phyloP scores from a whole-genome alignment of 2,329 filamentous ascomycete species.

The Fusarium sp. region DNA sequence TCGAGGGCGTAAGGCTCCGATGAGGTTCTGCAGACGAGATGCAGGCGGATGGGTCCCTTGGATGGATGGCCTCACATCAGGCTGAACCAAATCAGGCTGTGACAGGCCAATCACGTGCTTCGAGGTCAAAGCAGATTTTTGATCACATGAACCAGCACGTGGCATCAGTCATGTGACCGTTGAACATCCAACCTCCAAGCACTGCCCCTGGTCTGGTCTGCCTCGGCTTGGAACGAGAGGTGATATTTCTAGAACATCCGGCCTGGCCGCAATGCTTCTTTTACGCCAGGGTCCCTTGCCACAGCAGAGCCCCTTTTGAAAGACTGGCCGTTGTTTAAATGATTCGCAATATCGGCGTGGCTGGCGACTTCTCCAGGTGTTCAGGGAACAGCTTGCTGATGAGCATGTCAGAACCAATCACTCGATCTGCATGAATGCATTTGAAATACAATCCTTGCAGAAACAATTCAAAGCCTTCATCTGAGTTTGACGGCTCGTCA shows the following conservation, averaged over 20 bases:
- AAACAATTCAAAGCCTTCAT: not conserved
- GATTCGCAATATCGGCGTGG: constrained; percentile 15
- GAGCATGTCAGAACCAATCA: not conserved
- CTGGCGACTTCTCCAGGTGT: constrained; percentile 15
- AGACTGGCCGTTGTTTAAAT: constrained; percentile 11
- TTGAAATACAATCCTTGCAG: constrained; percentile 2
- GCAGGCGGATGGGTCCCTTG: constrained; percentile 39
- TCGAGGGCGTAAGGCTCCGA: constrained; percentile 43
- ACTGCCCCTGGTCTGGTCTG: constrained; percentile 4
- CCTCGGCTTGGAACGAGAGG: not conserved
- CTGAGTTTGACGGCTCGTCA: not conserved
- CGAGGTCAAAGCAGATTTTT: fast-evolving
- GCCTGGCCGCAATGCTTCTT: constrained; percentile 7
- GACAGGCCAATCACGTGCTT: constrained; percentile 34
- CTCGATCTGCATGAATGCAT: not conserved
- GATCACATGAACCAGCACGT: not conserved
- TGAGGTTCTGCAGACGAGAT: constrained; percentile 38
- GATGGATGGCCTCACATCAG: constrained; percentile 40
- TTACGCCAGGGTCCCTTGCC: not conserved
- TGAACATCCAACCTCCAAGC: not conserved
- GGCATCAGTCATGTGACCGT: not conserved
- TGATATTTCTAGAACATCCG: constrained; percentile 22
- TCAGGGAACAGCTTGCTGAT: not conserved
- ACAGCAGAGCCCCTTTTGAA: constrained; percentile 6
- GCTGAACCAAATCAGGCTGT: constrained; percentile 39